A percentile compares a stretch with the other conserved stretches of the same genome.
phyloP scores from a whole-genome alignment of 305 asterid genomes.

The Lippia alba region DNA sequence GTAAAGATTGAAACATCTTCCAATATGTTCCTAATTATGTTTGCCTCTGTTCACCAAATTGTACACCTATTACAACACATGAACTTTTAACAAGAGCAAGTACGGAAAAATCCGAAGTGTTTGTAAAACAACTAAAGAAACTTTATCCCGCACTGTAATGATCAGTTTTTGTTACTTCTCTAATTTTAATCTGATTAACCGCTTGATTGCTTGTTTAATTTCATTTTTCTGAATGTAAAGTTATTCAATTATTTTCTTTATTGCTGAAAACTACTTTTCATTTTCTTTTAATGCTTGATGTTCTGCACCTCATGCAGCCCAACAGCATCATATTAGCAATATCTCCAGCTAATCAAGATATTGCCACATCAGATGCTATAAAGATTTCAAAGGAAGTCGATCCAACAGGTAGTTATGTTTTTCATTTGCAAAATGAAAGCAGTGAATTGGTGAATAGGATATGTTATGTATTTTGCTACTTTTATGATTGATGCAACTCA shows the following conservation, averaged over 20 bases:
- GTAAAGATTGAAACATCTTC: slow-evolving; percentile 40
- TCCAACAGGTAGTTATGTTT: slow-evolving; percentile 58
- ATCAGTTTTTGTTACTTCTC: slow-evolving; percentile 8
- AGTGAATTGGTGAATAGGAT: slow-evolving; percentile 19
- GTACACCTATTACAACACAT: neutral
- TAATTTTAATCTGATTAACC: neutral
- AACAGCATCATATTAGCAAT: slow-evolving; percentile 89
- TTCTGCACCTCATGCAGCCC: slow-evolving; percentile 58
- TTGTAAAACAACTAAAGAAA: slow-evolving; percentile 1
- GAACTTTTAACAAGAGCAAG: neutral
- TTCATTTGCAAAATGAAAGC: slow-evolving; percentile 14
- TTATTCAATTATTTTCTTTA: neutral
- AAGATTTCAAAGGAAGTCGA: slow-evolving; percentile 92
- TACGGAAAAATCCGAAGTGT: neutral
- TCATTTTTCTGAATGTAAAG: slow-evolving; percentile 10
- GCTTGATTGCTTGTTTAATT: slow-evolving; percentile 18
- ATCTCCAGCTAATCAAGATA: slow-evolving; percentile 97
- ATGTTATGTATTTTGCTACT: slow-evolving; percentile 17
- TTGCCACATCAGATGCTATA: slow-evolving; percentile 97
- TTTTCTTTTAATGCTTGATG: neutral
- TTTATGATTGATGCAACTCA: slow-evolving; percentile 30
- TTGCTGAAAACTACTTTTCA: neutral
- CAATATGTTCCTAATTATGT: neutral
- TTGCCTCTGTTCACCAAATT: slow-evolving; percentile 3
- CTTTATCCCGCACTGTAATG: slow-evolving; percentile 9